Evolutionary conservation across 441 rosid genomes (phyloP).

Genomic region (Populus trichocarpa): DNA sequence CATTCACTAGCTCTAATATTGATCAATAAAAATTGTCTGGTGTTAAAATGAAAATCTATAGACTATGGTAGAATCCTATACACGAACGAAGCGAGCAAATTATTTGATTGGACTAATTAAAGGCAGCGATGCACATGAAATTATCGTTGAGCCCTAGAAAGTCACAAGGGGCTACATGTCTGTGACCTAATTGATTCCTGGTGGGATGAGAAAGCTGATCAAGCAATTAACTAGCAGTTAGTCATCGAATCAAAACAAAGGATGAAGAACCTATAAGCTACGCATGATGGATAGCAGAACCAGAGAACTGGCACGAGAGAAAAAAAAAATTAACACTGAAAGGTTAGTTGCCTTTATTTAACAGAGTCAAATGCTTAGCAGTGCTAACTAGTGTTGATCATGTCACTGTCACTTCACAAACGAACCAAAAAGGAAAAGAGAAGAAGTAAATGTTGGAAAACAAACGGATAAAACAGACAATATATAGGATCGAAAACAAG

Average conservation of each 20-base stretch:
- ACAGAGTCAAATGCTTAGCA: background rate
- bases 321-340: background rate
- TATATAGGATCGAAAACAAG: background rate
- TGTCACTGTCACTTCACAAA: background rate
- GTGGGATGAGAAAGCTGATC: background rate
- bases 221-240: background rate
- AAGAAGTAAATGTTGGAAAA: background rate
- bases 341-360: background rate
- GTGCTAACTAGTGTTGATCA: background rate
- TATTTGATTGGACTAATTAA: background rate
- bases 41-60: background rate
- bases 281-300: background rate
- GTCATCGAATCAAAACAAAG: background rate
- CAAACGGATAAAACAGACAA: background rate
- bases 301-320: background rate
- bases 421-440: background rate
- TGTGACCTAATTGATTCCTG: no score
- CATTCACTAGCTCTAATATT: background rate
- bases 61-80: background rate
- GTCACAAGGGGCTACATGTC: background rate
- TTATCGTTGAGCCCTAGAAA: background rate
- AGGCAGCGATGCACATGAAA: background rate
- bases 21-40: background rate
- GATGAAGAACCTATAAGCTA: background rate
- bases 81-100: background rate